These are phyloP conservation scores for Boletus vermiculosoides DNA, from an alignment of 768 basidiomycete genomes.

Conservation along the genomic window DNA sequence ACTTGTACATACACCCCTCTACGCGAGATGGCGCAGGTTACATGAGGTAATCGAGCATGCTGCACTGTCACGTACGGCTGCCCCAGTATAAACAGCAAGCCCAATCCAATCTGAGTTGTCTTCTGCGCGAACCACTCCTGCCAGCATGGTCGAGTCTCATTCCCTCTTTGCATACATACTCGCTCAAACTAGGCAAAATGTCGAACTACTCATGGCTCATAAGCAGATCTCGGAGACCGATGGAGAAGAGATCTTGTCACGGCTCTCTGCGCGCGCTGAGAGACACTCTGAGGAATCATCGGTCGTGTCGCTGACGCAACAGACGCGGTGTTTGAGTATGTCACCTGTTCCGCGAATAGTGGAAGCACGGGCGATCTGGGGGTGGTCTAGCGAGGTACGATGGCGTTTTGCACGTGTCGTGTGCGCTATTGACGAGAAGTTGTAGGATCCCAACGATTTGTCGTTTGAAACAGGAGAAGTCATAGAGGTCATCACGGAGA, in stretches of 20 bases:
- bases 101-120: background rate
- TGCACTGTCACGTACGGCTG: background rate
- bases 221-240: constrained; percentile 41
- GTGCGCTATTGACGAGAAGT: constrained; percentile 6
- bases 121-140: background rate
- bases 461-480: constrained; percentile 72
- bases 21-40: background rate
- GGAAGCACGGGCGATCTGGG: constrained; percentile 32
- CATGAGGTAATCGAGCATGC: constrained; percentile 24
- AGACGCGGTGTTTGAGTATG: constrained; percentile 23
- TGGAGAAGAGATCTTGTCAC: constrained; percentile 39
- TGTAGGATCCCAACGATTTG: constrained; percentile 74
- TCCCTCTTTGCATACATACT: constrained; percentile 39
- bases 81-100: constrained; percentile 12
- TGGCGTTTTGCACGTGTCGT: background rate
- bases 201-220: constrained; percentile 45
- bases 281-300: constrained; percentile 18
- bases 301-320: constrained; percentile 21
- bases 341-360: constrained; percentile 25
- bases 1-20: background rate
- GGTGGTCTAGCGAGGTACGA: constrained; percentile 31
- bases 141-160: constrained; percentile 26
- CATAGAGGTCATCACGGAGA: constrained; percentile 78
- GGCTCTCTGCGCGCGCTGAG: constrained; percentile 32
- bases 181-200: constrained; percentile 45